phyloP scores from a whole-genome alignment of 768 basidiomycete genomes.

The Lactarius hengduanensis region DNA sequence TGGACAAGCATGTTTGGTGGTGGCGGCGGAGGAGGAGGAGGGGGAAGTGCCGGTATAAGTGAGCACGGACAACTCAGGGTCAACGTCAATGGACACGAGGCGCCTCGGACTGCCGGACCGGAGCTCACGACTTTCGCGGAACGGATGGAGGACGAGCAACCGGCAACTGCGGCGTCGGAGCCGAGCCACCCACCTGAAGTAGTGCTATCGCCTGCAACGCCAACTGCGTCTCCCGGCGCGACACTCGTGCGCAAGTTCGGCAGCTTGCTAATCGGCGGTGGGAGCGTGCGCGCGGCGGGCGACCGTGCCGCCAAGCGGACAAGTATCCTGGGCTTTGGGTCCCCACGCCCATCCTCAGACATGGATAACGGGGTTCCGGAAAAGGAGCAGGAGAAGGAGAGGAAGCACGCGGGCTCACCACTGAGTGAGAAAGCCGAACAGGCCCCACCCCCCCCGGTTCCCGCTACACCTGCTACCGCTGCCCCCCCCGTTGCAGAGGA shows the following conservation, averaged over 20 bases:
- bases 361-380: background rate
- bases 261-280: slow-evolving; percentile 23
- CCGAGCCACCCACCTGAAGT: slow-evolving; percentile 24
- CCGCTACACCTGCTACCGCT: background rate
- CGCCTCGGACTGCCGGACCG: slow-evolving; percentile 65
- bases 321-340: slow-evolving; percentile 24
- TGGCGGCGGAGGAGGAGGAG: slow-evolving; percentile 5
- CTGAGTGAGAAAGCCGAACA: slow-evolving; percentile 27
- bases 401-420: slow-evolving; percentile 35
- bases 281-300: slow-evolving; percentile 22
- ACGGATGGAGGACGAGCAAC: slow-evolving; percentile 38
- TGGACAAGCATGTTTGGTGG: slow-evolving; percentile 63
- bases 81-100: slow-evolving; percentile 31
- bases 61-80: slow-evolving; percentile 27
- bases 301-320: slow-evolving; percentile 28
- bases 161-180: slow-evolving; percentile 35
- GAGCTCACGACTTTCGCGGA: slow-evolving; percentile 56
- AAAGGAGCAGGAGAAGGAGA: slow-evolving; percentile 28
- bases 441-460: background rate
- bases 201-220: slow-evolving; percentile 19
- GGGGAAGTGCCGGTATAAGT: slow-evolving; percentile 24
- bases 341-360: slow-evolving; percentile 24
- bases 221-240: slow-evolving; percentile 14
- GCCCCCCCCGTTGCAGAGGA: background rate
- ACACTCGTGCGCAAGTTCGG: slow-evolving; percentile 33